phyloP scores from a whole-genome alignment of 306 rosid species.

The Corylus avellana region DNA sequence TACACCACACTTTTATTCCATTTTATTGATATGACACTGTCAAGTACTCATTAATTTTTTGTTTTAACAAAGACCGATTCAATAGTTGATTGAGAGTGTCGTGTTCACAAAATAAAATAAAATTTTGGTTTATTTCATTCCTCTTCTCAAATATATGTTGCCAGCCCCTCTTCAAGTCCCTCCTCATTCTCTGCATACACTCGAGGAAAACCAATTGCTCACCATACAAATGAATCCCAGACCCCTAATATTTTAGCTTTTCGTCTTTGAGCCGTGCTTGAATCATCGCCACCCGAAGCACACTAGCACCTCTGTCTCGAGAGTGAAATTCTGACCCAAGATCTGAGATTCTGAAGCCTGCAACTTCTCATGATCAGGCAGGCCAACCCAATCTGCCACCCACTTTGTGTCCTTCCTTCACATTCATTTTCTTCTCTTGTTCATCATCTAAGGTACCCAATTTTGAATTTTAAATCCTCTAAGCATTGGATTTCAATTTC shows the following conservation, averaged over 20 bases:
- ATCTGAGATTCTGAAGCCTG: constrained; percentile 23
- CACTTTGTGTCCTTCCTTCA: constrained; percentile 1
- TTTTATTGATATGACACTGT: too few species aligned
- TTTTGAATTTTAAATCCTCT: background rate
- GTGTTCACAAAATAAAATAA: too few species aligned
- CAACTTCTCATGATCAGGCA: background rate
- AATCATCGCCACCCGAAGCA: constrained; percentile 27
- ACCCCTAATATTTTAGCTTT: constrained; percentile 14
- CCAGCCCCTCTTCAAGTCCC: too few species aligned
- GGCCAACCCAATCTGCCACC: constrained; percentile 12
- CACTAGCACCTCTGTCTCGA: constrained; percentile 19
- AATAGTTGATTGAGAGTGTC: too few species aligned
- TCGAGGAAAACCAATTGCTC: constrained; percentile 25
- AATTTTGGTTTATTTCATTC: too few species aligned
- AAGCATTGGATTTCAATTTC: background rate
- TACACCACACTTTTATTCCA: too few species aligned
- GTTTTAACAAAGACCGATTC: too few species aligned
- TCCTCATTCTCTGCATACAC: constrained; percentile 10
- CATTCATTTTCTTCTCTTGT: constrained; percentile 25
- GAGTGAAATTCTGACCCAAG: constrained; percentile 28
- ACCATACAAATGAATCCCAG: constrained; percentile 20
- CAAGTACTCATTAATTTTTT: too few species aligned
- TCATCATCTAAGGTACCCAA: constrained; percentile 36
- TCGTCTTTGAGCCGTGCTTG: constrained; percentile 23
- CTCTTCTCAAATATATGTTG: too few species aligned